These are phyloP conservation scores for Chlamydomonas incerta DNA, from an alignment of 139 green algal genomes.

Conservation along the genomic window DNA sequence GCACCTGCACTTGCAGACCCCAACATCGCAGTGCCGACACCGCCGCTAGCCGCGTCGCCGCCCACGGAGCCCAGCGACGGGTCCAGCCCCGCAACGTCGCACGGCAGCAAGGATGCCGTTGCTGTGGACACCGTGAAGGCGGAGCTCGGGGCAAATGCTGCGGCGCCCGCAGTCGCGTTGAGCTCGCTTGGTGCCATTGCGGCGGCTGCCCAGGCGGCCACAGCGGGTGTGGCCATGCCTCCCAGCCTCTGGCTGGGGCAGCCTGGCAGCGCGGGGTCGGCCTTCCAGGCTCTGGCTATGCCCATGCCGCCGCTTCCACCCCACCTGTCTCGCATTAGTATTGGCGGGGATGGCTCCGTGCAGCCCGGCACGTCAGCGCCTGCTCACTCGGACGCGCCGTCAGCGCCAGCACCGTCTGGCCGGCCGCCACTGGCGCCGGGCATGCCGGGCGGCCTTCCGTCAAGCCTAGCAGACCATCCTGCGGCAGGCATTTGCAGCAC, in stretches of 20 bases:
- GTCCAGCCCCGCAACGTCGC: slow-evolving; percentile 14
- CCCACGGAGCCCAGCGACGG: slow-evolving; percentile 25
- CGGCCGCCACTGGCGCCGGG: slow-evolving; percentile 21
- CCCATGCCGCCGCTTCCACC: no score
- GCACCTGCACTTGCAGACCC: neutral
- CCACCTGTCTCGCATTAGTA: no score
- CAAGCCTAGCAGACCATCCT: slow-evolving; percentile 16
- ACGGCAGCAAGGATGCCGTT: slow-evolving; percentile 10
- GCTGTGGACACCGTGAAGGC: neutral
- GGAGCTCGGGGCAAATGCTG: neutral
- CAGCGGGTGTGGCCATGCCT: neutral
- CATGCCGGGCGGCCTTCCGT: neutral
- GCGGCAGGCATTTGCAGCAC: slow-evolving; percentile 36
- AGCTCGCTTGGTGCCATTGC: slow-evolving; percentile 17
- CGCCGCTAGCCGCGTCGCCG: slow-evolving; percentile 14
- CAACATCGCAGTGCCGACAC: slow-evolving; percentile 15
- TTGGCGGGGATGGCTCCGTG: no score
- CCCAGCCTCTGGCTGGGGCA: slow-evolving; percentile 1
- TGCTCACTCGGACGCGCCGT: neutral
- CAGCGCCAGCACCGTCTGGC: neutral
- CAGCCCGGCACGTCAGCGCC: no score
- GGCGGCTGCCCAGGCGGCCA: slow-evolving; percentile 12
- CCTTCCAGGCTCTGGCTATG: no score
- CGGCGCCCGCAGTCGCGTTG: neutral
- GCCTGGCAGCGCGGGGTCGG: no score